Conservation (phyloP, 139 green algal genomes). For the Chlorella sp. region DNA sequence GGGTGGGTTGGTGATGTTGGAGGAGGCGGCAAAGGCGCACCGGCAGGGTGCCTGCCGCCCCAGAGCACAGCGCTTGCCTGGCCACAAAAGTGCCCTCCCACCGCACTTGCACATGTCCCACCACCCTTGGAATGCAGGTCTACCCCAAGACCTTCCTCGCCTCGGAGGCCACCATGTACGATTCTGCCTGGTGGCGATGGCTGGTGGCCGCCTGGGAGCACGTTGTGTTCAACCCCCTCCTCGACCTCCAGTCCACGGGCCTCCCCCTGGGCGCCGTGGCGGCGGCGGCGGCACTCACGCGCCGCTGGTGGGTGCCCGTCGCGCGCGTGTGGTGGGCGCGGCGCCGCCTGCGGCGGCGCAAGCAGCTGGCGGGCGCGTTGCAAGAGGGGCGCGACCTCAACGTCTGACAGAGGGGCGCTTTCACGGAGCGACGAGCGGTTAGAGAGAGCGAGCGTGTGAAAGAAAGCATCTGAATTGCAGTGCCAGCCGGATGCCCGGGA, state of each 20-base stretch:
- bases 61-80: not conserved
- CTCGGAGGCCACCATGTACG: slow-evolving; percentile 57
- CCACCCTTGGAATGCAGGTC: slow-evolving; percentile 26
- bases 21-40: not conserved
- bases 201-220: slow-evolving; percentile 58
- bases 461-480: too few relatives aligned
- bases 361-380: not conserved
- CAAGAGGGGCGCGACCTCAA: too few relatives aligned
- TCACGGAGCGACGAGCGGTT: too few relatives aligned
- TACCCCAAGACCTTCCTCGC: slow-evolving; percentile 59
- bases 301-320: slow-evolving; percentile 14
- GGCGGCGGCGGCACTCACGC: not conserved
- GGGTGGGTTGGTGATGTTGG: not conserved
- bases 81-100: not conserved
- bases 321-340: slow-evolving; percentile 3
- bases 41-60: not conserved
- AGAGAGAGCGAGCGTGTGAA: too few relatives aligned
- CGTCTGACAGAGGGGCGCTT: too few relatives aligned
- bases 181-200: slow-evolving; percentile 55
- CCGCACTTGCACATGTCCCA: not conserved
- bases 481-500: too few relatives aligned
- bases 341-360: not conserved
- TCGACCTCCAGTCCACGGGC: slow-evolving; percentile 47
- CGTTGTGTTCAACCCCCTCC: slow-evolving; percentile 51
- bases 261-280: slow-evolving; percentile 18